These are phyloP conservation scores for Chernovozyma aurita DNA, from an alignment of 1,139 yeast species.

Conservation along the genomic window DNA sequence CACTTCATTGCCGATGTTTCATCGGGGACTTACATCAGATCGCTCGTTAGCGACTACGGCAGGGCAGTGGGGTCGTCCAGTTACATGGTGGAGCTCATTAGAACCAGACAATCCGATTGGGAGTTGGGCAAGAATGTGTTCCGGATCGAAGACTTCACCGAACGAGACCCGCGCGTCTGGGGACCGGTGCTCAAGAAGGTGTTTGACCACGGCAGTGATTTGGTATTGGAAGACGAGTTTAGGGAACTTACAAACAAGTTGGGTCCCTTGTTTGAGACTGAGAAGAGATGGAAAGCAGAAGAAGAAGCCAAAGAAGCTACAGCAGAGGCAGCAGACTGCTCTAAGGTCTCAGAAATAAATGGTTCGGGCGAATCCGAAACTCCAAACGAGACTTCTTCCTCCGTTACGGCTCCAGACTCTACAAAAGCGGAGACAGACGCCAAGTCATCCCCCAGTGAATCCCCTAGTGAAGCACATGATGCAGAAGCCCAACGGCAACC, in stretches of 20 bases:
- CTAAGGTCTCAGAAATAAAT: background rate
- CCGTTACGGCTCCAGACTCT: too few relatives aligned
- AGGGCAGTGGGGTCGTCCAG: conserved; percentile 76
- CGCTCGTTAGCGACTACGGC: conserved; percentile 85
- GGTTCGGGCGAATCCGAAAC: too few relatives aligned
- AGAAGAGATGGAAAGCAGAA: conserved; percentile 4
- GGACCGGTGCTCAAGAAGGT: conserved; percentile 56
- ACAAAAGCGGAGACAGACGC: too few relatives aligned
- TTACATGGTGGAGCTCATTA: conserved; percentile 80
- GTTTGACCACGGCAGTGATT: conserved; percentile 28
- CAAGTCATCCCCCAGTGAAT: too few relatives aligned
- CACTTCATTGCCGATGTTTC: conserved; percentile 79
- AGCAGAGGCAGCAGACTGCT: background rate
- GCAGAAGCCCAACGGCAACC: too few relatives aligned
- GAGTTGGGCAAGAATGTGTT: conserved; percentile 68
- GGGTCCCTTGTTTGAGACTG: background rate
- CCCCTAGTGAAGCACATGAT: too few relatives aligned
- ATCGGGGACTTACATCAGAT: conserved; percentile 93
- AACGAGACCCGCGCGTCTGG: conserved; percentile 62
- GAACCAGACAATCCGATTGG: conserved; percentile 83
- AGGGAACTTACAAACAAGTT: conserved; percentile 12
- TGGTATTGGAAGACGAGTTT: conserved; percentile 25
- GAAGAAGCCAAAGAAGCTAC: conserved; percentile 5
- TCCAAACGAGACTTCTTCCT: too few relatives aligned
- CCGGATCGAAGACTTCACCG: conserved; percentile 57